Percentiles rank a stretch among this genome's conserved stretches.
phyloP scores from a whole-genome alignment of 257 asterid species.

The Buddleja alternifolia region DNA sequence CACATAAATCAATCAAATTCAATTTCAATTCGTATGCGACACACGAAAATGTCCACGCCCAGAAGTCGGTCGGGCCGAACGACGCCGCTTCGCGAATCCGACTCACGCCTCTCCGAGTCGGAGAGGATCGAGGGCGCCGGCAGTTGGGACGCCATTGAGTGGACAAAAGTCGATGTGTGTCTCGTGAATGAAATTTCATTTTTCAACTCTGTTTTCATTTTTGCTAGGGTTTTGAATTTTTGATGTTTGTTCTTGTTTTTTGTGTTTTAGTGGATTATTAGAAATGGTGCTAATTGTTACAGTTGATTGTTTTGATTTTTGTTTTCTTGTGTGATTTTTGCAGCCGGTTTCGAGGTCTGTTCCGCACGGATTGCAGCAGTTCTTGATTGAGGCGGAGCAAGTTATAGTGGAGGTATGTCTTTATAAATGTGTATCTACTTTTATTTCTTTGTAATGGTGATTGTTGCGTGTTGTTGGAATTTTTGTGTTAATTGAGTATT shows the following conservation, averaged over 20 bases:
- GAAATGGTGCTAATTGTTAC: conserved; percentile 7
- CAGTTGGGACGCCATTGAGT: conserved; percentile 91
- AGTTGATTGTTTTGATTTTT: background rate
- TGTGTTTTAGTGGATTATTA: conserved; percentile 12
- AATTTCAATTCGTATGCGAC: conserved; percentile 27
- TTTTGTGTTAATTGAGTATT: background rate
- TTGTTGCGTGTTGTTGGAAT: background rate
- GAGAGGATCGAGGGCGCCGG: conserved; percentile 83
- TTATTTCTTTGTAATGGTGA: conserved; percentile 3
- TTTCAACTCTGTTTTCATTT: conserved; percentile 12
- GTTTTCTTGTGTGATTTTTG: conserved; percentile 6
- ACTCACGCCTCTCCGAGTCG: conserved; percentile 57
- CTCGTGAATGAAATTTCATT: no score
- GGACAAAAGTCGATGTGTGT: conserved; percentile 87
- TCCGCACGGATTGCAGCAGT: conserved; percentile 61
- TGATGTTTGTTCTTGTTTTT: background rate
- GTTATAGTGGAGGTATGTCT: conserved; percentile 70
- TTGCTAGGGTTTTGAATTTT: conserved; percentile 35
- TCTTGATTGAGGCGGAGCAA: conserved; percentile 69
- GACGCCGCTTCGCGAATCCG: conserved; percentile 61
- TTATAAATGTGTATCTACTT: background rate
- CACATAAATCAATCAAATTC: background rate
- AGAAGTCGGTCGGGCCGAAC: conserved; percentile 68
- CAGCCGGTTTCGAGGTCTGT: conserved; percentile 77
- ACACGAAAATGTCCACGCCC: conserved; percentile 48